These are phyloP conservation scores for Bipolaris victoriae DNA, from an alignment of 2,329 filamentous ascomycete genomes.

Conservation along the genomic window DNA sequence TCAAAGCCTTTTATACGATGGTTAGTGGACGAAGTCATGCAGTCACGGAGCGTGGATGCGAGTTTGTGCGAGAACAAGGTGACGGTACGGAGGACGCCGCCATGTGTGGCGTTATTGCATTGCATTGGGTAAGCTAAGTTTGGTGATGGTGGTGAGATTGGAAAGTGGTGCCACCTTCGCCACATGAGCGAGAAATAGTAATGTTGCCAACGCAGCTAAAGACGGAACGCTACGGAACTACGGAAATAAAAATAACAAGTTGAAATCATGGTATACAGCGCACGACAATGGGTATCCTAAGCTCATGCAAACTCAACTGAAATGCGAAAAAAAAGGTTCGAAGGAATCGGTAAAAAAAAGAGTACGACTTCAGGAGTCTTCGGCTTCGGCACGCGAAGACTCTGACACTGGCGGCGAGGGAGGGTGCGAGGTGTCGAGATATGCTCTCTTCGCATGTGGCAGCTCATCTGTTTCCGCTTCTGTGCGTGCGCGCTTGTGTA, in stretches of 20 bases:
- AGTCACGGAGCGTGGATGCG: neutral
- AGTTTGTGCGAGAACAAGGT: neutral
- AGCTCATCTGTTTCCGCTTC: conserved; percentile 22
- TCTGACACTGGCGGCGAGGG: conserved; percentile 38
- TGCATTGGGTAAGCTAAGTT: conserved; percentile 1
- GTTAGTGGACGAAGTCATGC: neutral
- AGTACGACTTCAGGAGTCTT: neutral
- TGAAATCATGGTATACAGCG: neutral
- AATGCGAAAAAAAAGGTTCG: neutral
- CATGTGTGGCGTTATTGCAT: neutral
- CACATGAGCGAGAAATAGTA: neutral
- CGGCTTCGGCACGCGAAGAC: conserved; percentile 19
- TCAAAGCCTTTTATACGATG: conserved; percentile 1
- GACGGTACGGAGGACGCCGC: neutral
- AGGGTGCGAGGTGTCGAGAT: conserved; percentile 25
- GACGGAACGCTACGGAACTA: neutral
- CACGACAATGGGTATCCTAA: conserved; percentile 1
- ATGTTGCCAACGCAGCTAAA: neutral
- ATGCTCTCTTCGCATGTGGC: conserved; percentile 28
- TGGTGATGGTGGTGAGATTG: conserved; percentile 12
- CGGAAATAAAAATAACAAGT: neutral
- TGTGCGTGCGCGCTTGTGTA: conserved; percentile 29
- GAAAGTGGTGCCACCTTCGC: conserved; percentile 8
- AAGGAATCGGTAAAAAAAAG: neutral
- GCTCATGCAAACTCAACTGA: neutral